Conservation (phyloP, 306 rosid species). For the Quercus ilex region DNA sequence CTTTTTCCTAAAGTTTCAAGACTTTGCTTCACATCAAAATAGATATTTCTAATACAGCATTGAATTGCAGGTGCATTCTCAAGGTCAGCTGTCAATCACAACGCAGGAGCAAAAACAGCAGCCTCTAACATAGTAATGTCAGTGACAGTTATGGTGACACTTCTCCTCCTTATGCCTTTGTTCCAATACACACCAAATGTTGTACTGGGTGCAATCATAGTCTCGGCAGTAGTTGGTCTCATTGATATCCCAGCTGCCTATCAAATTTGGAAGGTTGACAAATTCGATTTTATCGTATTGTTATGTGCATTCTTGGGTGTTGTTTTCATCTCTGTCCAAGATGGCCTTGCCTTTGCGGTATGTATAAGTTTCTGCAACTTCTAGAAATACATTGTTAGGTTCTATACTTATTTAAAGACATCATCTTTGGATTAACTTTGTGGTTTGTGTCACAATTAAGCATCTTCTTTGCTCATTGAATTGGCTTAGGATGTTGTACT, state of each 20-base stretch:
- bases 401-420: background rate
- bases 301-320: conserved; percentile 83
- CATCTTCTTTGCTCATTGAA: no score
- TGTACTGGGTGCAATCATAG: conserved; percentile 82
- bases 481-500: no score
- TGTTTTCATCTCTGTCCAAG: conserved; percentile 71
- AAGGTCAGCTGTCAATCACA: conserved; percentile 88
- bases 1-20: background rate
- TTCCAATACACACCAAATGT: conserved; percentile 93
- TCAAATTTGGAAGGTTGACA: conserved; percentile 77
- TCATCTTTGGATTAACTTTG: no score
- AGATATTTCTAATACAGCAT: background rate
- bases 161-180: conserved; percentile 86
- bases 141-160: conserved; percentile 86
- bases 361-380: conserved; percentile 10
- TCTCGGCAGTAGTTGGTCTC: conserved; percentile 88
- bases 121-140: conserved; percentile 90
- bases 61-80: conserved; percentile 71
- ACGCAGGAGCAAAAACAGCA: conserved; percentile 90
- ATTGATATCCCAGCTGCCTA: conserved; percentile 78
- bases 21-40: background rate
- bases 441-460: no score
- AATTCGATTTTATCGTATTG: conserved; percentile 79
- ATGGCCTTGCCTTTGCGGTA: conserved; percentile 91
- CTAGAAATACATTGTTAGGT: background rate